phyloP scores from a whole-genome alignment of 192 early-diverging fungal genomes.

The Linnemannia schmuckeri region DNA sequence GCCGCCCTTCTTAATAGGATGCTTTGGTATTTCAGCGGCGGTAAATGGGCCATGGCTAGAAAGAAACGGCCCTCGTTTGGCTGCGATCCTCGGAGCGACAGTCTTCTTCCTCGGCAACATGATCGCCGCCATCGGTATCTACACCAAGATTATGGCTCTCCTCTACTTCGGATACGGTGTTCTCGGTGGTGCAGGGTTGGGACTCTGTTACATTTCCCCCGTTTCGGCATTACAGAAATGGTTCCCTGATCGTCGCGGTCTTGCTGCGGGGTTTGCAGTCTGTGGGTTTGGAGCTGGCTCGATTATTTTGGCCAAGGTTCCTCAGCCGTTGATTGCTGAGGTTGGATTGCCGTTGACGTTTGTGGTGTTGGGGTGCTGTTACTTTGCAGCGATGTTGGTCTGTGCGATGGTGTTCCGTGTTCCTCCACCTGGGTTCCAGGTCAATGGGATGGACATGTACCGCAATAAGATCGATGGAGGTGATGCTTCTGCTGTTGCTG shows the following conservation, averaged over 20 bases:
- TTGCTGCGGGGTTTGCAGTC: constrained; percentile 77
- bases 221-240: constrained; percentile 73
- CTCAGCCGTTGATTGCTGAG: constrained; percentile 69
- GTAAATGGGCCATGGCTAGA: constrained; percentile 74
- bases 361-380: constrained; percentile 73
- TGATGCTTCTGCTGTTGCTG: neutral
- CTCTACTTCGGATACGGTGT: constrained; percentile 78
- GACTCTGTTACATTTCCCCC: constrained; percentile 74
- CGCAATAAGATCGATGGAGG: constrained; percentile 24
- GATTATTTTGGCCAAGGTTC: constrained; percentile 76
- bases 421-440: constrained; percentile 74
- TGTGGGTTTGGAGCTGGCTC: constrained; percentile 84
- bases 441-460: constrained; percentile 76
- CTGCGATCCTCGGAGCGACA: constrained; percentile 61
- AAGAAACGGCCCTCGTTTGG: constrained; percentile 65
- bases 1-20: constrained; percentile 11
- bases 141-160: constrained; percentile 64
- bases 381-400: constrained; percentile 71
- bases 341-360: constrained; percentile 72
- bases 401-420: constrained; percentile 67
- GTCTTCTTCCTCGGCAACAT: constrained; percentile 70
- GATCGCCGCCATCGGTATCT: constrained; percentile 68
- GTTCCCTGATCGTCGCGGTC: constrained; percentile 73
- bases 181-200: constrained; percentile 71
- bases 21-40: constrained; percentile 70